Conservation (phyloP, 768 basidiomycete species). For the Lentinula lateritia region DNA sequence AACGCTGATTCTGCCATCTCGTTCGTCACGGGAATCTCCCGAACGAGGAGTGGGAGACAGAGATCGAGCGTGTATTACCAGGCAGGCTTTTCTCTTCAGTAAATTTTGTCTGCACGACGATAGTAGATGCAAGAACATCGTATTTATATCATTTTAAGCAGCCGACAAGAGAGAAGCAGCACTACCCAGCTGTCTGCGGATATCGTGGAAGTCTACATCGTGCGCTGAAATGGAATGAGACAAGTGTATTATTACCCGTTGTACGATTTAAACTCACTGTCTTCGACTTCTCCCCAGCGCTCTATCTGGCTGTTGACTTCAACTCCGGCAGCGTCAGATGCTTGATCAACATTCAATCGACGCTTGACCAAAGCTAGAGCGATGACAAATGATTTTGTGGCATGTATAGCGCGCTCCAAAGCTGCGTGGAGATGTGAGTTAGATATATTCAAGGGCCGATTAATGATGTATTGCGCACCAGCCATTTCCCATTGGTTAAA, state of each 20-base stretch:
- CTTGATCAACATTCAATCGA: conserved; percentile 74
- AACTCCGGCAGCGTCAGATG: conserved; percentile 79
- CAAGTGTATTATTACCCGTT: conserved; percentile 4
- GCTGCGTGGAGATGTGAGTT: conserved; percentile 38
- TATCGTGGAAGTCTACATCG: conserved; percentile 95
- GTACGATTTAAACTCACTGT: conserved; percentile 59
- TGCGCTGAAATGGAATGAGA: conserved; percentile 58
- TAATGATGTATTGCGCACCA: conserved; percentile 44
- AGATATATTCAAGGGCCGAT: not conserved
- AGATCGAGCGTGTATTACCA: not conserved
- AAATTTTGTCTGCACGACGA: not conserved
- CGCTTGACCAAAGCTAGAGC: conserved; percentile 78
- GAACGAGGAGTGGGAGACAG: not conserved
- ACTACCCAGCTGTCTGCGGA: conserved; percentile 81
- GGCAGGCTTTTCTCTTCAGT: not conserved
- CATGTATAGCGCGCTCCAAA: conserved; percentile 85
- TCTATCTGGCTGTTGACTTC: conserved; percentile 96
- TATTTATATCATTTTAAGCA: not conserved
- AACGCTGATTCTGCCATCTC: not conserved
- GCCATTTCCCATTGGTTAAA: conserved; percentile 88
- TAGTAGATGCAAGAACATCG: not conserved
- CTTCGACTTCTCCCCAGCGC: conserved; percentile 99
- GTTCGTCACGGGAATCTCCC: not conserved
- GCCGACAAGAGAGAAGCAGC: conserved; percentile 55
- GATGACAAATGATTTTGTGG: conserved; percentile 88